Conservation (phyloP, 192 early-diverging fungal species). For the Chytriomyces sp. region DNA sequence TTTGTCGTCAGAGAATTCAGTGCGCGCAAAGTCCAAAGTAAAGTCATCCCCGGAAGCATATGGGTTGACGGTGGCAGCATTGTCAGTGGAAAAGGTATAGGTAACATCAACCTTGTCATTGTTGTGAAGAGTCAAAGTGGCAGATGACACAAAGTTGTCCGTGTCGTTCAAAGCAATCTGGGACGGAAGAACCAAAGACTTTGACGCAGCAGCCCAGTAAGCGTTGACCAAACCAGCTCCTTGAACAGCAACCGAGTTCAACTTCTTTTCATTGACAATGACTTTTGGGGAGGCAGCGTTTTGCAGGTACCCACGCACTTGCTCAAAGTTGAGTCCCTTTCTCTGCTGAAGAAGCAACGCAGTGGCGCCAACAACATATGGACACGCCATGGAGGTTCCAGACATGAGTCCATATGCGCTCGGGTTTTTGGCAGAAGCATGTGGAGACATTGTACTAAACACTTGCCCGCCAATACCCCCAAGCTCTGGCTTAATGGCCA, state of each 20-base stretch:
- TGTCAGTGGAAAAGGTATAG: slow-evolving; percentile 28
- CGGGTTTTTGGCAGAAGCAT: background rate
- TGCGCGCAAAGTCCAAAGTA: slow-evolving; percentile 8
- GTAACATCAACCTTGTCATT: slow-evolving; percentile 18
- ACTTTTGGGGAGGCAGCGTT: slow-evolving; percentile 56
- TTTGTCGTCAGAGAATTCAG: slow-evolving; percentile 26
- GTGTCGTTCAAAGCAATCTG: slow-evolving; percentile 48
- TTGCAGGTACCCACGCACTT: slow-evolving; percentile 47
- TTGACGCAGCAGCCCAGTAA: slow-evolving; percentile 60
- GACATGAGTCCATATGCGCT: slow-evolving; percentile 33
- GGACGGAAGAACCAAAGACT: slow-evolving; percentile 58
- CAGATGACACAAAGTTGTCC: slow-evolving; percentile 7
- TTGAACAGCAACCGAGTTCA: slow-evolving; percentile 68
- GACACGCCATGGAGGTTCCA: slow-evolving; percentile 85
- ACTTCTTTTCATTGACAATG: slow-evolving; percentile 44
- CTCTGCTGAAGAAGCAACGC: slow-evolving; percentile 67
- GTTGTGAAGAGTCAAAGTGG: slow-evolving; percentile 42
- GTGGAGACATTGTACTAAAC: slow-evolving; percentile 38
- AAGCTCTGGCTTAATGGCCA: slow-evolving; percentile 64
- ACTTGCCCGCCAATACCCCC: slow-evolving; percentile 49
- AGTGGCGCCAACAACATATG: slow-evolving; percentile 71
- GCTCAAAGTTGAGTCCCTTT: slow-evolving; percentile 36
- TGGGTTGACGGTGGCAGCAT: slow-evolving; percentile 28
- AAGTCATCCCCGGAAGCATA: slow-evolving; percentile 35
- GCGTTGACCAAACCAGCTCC: slow-evolving; percentile 80